Evolutionary conservation across 345 rosid genomes (phyloP).

Genomic region (Acer yangbiense): DNA sequence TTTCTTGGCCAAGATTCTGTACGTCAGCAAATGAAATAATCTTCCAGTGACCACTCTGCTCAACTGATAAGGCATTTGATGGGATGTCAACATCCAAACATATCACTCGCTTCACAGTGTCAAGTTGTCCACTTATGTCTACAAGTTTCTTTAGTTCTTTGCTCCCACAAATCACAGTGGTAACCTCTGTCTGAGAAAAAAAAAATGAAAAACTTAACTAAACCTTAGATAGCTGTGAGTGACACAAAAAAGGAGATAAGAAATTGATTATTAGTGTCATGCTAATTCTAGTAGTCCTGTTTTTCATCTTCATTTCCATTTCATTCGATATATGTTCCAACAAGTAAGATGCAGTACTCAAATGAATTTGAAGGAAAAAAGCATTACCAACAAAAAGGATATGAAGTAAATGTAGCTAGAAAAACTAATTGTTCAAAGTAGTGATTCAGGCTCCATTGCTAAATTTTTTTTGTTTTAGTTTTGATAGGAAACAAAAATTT

Average conservation of each 20-base stretch:
- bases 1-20: slow-evolving; percentile 72
- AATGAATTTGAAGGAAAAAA: not conserved
- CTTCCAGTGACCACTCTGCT: slow-evolving; percentile 58
- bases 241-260: not conserved
- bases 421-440: not conserved
- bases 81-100: slow-evolving; percentile 86
- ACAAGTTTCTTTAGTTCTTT: slow-evolving; percentile 85
- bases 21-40: slow-evolving; percentile 62
- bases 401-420: not conserved
- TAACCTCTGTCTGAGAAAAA: slow-evolving; percentile 78
- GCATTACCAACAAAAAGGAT: slow-evolving; percentile 1
- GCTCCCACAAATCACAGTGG: slow-evolving; percentile 86
- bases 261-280: not conserved
- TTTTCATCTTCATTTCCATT: not conserved
- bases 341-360: not conserved
- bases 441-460: not conserved
- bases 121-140: slow-evolving; percentile 86
- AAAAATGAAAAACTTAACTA: slow-evolving; percentile 10
- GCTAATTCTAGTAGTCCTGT: not conserved
- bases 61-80: slow-evolving; percentile 45
- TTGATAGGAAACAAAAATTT: too few species aligned
- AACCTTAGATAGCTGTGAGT: not conserved
- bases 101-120: slow-evolving; percentile 77
- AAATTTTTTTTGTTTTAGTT: too few species aligned
- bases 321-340: slow-evolving; percentile 6